phyloP scores from a whole-genome alignment of 2,329 filamentous ascomycete genomes.

The Balansia obtecta region DNA sequence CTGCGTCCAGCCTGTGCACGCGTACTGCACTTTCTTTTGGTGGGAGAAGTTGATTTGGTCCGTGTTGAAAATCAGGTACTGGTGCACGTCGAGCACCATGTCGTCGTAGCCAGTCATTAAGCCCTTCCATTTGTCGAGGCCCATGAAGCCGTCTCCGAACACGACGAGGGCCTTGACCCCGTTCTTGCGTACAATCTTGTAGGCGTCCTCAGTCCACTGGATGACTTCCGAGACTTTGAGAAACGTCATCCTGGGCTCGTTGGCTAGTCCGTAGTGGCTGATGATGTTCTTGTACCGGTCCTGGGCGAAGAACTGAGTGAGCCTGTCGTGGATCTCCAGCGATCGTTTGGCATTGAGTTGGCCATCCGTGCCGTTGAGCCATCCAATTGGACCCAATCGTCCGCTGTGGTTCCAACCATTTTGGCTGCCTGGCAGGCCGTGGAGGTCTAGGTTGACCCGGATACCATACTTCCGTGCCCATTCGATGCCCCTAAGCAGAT shows the following conservation, averaged over 20 bases:
- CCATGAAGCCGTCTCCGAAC: slow-evolving; percentile 92
- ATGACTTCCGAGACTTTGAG: slow-evolving; percentile 56
- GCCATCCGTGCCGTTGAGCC: slow-evolving; percentile 86
- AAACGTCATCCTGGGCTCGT: slow-evolving; percentile 81
- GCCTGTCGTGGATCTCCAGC: slow-evolving; percentile 73
- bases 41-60: slow-evolving; percentile 75
- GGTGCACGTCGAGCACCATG: slow-evolving; percentile 89
- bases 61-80: slow-evolving; percentile 96
- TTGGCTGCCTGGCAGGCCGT: slow-evolving; percentile 83
- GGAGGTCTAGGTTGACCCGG: slow-evolving; percentile 84
- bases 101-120: slow-evolving; percentile 58
- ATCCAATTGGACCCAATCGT: slow-evolving; percentile 64
- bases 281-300: slow-evolving; percentile 85
- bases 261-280: slow-evolving; percentile 84
- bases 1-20: slow-evolving; percentile 74
- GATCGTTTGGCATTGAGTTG: slow-evolving; percentile 66
- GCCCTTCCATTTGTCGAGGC: slow-evolving; percentile 81
- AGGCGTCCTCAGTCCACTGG: slow-evolving; percentile 66
- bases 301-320: slow-evolving; percentile 89
- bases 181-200: slow-evolving; percentile 61
- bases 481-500: slow-evolving; percentile 84
- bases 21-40: slow-evolving; percentile 71
- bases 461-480: slow-evolving; percentile 88
- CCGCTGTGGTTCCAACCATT: slow-evolving; percentile 98
- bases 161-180: slow-evolving; percentile 62